A percentile compares a stretch with the other conserved stretches of the same genome.
Conservation (phyloP, 805 yeast species). For the Pichia cabralensis region DNA sequence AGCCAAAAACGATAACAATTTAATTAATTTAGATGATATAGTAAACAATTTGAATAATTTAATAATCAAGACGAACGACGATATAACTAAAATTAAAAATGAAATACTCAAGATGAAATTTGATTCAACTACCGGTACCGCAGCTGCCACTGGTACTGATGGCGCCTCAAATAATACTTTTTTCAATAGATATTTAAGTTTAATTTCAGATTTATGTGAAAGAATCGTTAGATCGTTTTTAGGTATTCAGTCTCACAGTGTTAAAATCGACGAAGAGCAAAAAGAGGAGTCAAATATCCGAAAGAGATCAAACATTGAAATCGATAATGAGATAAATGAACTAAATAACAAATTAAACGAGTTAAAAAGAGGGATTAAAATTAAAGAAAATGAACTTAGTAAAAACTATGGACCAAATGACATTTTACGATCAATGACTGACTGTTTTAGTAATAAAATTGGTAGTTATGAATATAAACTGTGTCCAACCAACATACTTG, state of each 20-base stretch:
- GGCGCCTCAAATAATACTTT: too few species aligned
- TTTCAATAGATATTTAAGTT: too few species aligned
- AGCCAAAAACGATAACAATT: conserved; percentile 16
- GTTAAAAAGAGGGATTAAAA: conserved; percentile 11
- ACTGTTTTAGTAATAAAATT: conserved; percentile 36
- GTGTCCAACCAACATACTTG: conserved; percentile 45
- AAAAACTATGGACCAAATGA: conserved; percentile 50
- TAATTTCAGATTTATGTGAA: too few species aligned
- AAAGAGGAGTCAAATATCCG: too few species aligned
- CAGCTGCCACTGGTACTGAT: too few species aligned
- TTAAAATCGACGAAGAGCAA: too few species aligned
- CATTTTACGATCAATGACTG: conserved; percentile 45
- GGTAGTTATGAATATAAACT: conserved; percentile 67
- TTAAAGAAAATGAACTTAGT: conserved; percentile 7
- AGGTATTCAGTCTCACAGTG: too few species aligned
- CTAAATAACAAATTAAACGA: conserved; percentile 23
- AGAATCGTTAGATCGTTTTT: too few species aligned
- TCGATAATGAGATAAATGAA: conserved; percentile 9
- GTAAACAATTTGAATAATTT: neutral
- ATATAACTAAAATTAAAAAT: neutral
- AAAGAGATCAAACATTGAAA: conserved; percentile 1
- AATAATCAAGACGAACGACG: neutral
- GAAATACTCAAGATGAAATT: neutral
- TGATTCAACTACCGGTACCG: too few species aligned
- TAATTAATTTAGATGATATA: too few species aligned